phyloP scores from a whole-genome alignment of 108 stramenopile genomes.

The Parietichytrium sp. region DNA sequence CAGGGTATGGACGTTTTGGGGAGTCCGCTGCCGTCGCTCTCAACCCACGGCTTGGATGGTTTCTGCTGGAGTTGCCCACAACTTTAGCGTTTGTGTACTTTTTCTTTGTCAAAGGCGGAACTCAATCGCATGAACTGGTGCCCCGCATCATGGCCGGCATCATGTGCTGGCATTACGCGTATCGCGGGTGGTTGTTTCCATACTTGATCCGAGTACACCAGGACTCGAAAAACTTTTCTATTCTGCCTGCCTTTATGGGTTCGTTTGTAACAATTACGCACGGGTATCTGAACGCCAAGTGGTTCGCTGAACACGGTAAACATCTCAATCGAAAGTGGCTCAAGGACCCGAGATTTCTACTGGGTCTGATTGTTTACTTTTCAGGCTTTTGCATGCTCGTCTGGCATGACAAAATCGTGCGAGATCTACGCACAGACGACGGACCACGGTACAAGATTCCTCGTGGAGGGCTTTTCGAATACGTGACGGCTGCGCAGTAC shows the following conservation, averaged over 20 bases:
- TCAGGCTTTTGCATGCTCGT: constrained; percentile 2
- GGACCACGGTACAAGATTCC: constrained; percentile 42
- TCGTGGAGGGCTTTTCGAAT: constrained; percentile 57
- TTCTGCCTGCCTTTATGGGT: neutral
- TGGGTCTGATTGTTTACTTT: neutral
- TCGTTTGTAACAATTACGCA: neutral
- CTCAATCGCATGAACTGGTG: neutral
- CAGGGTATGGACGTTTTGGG: constrained; percentile 15
- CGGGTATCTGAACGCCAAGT: constrained; percentile 29
- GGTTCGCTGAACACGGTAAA: constrained; percentile 18
- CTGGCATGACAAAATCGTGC: constrained; percentile 30
- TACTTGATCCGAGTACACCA: constrained; percentile 24
- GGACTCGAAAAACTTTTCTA: neutral
- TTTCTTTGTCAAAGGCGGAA: constrained; percentile 33
- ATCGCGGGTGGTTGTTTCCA: neutral
- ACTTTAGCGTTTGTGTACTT: constrained; percentile 24
- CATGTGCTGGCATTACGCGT: neutral
- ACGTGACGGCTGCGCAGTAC: constrained; percentile 56
- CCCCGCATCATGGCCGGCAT: constrained; percentile 12
- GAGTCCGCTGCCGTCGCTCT: neutral
- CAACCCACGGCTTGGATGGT: constrained; percentile 2
- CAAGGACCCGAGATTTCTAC: neutral
- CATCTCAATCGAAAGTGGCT: neutral
- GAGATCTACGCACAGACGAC: neutral
- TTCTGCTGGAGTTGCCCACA: neutral